These are phyloP conservation scores for Saccharum hybrid DNA, from an alignment of 202 grass and related monocot genomes.

Conservation along the genomic window DNA sequence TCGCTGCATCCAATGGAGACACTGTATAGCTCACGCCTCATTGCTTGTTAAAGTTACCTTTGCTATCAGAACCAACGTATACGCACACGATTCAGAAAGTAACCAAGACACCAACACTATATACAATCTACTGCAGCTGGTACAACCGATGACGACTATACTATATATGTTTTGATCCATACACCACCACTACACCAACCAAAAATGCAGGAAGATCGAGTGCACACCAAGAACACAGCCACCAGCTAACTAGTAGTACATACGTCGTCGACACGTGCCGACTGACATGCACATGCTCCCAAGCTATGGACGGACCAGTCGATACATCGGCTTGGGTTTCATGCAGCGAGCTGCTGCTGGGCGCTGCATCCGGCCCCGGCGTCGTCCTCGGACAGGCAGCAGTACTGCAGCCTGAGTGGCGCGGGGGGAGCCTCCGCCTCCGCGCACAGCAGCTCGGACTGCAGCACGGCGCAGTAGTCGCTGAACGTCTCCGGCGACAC, in stretches of 20 bases:
- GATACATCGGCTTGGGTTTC: background rate
- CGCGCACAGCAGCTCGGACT: constrained; percentile 50
- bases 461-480: constrained; percentile 70
- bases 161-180: background rate
- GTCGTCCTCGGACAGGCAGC: constrained; percentile 66
- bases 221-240: constrained; percentile 37
- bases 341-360: constrained; percentile 58
- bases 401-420: constrained; percentile 50
- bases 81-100: constrained; percentile 19
- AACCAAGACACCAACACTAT: background rate
- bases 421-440: constrained; percentile 40
- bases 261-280: background rate
- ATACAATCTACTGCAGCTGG: constrained; percentile 23
- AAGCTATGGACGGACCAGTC: too few species aligned
- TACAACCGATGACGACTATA: background rate
- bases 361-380: constrained; percentile 34
- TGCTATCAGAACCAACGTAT: background rate
- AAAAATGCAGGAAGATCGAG: constrained; percentile 35
- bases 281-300: background rate
- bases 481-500: constrained; percentile 62
- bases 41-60: background rate
- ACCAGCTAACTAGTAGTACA: background rate
- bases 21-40: background rate
- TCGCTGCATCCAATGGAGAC: constrained; percentile 18
- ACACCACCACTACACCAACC: constrained; percentile 30